Evolutionary conservation across 2,329 filamentous ascomycete genomes (phyloP).

Genomic region (Periconia sp.): DNA sequence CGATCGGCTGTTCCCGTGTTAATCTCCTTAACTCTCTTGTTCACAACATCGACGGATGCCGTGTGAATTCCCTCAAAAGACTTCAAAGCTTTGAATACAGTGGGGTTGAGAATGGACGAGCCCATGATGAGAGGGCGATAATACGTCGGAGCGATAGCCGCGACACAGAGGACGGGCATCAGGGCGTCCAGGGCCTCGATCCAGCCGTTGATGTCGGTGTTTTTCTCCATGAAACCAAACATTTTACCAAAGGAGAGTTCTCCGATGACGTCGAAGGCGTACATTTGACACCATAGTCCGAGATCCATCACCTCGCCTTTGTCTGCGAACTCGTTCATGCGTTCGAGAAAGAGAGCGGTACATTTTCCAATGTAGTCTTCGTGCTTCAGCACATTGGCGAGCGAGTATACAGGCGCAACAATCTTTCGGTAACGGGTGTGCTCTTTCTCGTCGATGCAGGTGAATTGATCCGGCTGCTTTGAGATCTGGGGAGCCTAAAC

Average conservation of each 20-base stretch:
- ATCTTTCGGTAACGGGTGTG: conserved; percentile 18
- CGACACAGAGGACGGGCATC: conserved; percentile 35
- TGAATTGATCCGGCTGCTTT: conserved; percentile 22
- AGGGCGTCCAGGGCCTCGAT: conserved; percentile 41
- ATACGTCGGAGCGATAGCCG: conserved; percentile 31
- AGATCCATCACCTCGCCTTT: conserved; percentile 22
- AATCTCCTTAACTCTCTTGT: conserved; percentile 11
- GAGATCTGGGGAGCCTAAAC: conserved; percentile 14
- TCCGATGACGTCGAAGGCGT: conserved; percentile 45
- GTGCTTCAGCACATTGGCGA: conserved; percentile 44
- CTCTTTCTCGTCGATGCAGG: conserved; percentile 19
- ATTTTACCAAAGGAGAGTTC: conserved; percentile 44
- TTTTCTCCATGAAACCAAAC: conserved; percentile 47
- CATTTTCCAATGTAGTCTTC: conserved; percentile 28
- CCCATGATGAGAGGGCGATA: conserved; percentile 29
- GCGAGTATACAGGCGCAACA: conserved; percentile 38
- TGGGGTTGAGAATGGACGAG: conserved; percentile 20
- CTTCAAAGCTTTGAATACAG: conserved; percentile 23
- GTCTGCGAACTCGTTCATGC: conserved; percentile 19
- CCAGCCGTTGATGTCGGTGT: conserved; percentile 43
- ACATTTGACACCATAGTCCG: conserved; percentile 30
- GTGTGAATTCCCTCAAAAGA: conserved; percentile 29
- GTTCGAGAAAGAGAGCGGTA: conserved; percentile 21
- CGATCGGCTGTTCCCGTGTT: conserved; percentile 5
- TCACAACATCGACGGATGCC: conserved; percentile 22